Conservation (phyloP, 306 rosid genomes). For the Betula pendula region DNA sequence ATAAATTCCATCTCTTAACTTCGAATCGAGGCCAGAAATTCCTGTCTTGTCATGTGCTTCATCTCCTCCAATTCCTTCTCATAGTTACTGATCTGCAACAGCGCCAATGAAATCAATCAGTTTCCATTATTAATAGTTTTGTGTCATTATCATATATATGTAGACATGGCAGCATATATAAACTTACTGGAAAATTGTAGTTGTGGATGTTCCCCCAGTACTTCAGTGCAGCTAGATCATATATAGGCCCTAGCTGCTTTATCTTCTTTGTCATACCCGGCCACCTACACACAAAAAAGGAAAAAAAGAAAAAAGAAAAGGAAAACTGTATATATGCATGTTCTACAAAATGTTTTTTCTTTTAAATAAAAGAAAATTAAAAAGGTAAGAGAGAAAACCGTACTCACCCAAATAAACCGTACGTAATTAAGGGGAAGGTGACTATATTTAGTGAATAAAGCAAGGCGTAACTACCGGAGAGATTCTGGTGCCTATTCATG, state of each 20-base stretch:
- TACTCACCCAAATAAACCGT: too few relatives aligned
- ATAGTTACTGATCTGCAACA: conserved; percentile 73
- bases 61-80: conserved; percentile 96
- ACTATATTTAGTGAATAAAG: too few relatives aligned
- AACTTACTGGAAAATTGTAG: conserved; percentile 89
- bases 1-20: conserved; percentile 41
- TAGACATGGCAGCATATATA: neutral
- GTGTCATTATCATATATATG: too few relatives aligned
- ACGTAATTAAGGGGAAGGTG: too few relatives aligned
- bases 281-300: conserved; percentile 51
- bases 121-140: neutral
- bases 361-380: too few relatives aligned
- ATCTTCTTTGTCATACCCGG: conserved; percentile 99
- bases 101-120: conserved; percentile 1
- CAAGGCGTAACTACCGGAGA: too few relatives aligned
- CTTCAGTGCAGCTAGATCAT: conserved; percentile 95
- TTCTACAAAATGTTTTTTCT: too few relatives aligned
- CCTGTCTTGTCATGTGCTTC: conserved; percentile 99
- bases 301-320: too few relatives aligned
- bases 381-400: too few relatives aligned
- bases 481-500: too few relatives aligned
- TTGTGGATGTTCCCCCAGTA: conserved; percentile 99
- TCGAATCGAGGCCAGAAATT: conserved; percentile 95
- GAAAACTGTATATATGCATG: too few relatives aligned
- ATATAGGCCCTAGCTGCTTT: conserved; percentile 99